Conservation (phyloP, 2,329 filamentous ascomycete genomes). For the Fusarium concolor region DNA sequence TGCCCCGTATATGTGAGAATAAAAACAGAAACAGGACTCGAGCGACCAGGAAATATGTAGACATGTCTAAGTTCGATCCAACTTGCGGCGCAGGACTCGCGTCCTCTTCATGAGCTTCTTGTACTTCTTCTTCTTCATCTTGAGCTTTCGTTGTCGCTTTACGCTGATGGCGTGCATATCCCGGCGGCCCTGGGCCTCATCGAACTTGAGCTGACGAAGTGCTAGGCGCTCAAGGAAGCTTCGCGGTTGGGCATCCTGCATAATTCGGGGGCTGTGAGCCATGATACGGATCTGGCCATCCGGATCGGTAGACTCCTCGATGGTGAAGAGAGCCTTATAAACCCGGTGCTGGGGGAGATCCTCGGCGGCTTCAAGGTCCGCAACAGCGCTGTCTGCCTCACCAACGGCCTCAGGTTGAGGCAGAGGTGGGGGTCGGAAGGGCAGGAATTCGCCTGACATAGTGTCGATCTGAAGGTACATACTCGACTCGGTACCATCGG, state of each 20-base stretch:
- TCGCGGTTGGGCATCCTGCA: constrained; percentile 61
- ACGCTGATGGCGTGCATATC: constrained; percentile 88
- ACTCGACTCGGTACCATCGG: constrained; percentile 67
- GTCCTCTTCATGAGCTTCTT: constrained; percentile 98
- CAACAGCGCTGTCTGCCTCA: constrained; percentile 52
- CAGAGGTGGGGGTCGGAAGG: constrained; percentile 86
- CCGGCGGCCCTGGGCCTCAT: constrained; percentile 63
- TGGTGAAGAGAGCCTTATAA: constrained; percentile 73
- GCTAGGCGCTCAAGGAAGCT: constrained; percentile 79
- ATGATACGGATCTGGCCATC: constrained; percentile 70
- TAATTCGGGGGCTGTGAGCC: constrained; percentile 69
- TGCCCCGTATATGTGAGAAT: constrained; percentile 33
- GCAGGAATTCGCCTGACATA: constrained; percentile 77
- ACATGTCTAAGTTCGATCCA: constrained; percentile 70
- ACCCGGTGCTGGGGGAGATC: constrained; percentile 62
- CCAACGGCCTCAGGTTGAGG: constrained; percentile 69
- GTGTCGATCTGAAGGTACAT: constrained; percentile 75
- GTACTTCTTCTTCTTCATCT: constrained; percentile 99
- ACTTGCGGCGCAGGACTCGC: constrained; percentile 86
- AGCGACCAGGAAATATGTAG: constrained; percentile 44
- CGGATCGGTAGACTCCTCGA: constrained; percentile 72
- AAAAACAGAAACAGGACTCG: constrained; percentile 40
- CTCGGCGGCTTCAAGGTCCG: constrained; percentile 51
- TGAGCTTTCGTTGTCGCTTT: constrained; percentile 89
- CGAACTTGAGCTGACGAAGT: constrained; percentile 70